Percentiles rank a stretch among this genome's conserved stretches.
Conservation (phyloP, 176 grass and related monocot genomes). For the Neostapfia colusana region DNA sequence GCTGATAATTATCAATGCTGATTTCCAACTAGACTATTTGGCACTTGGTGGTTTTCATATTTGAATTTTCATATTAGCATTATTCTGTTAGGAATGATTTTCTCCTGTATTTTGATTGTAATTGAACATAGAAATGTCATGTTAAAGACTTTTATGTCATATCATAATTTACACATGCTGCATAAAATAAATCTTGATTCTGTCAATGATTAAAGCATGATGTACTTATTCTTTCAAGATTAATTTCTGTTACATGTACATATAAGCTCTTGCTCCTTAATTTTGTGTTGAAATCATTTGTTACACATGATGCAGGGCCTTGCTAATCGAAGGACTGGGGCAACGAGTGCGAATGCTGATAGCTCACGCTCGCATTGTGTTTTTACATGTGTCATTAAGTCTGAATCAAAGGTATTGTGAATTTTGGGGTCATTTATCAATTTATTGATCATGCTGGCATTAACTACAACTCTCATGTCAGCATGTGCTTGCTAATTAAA, state of each 20-base stretch:
- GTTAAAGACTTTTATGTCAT: constrained; percentile 2
- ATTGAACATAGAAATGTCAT: not conserved
- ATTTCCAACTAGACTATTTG: not conserved
- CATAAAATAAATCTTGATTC: constrained; percentile 1
- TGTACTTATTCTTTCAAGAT: constrained; percentile 5
- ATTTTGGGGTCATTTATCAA: not conserved
- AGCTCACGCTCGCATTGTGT: constrained; percentile 98
- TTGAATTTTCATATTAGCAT: not conserved
- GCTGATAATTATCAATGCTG: constrained; percentile 13
- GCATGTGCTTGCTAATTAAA: not conserved
- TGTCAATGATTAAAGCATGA: constrained; percentile 1
- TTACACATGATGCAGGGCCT: constrained; percentile 60
- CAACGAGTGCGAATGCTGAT: constrained; percentile 85
- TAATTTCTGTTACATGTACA: constrained; percentile 3
- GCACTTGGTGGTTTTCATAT: not conserved
- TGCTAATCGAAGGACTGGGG: constrained; percentile 75
- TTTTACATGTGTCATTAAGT: constrained; percentile 92
- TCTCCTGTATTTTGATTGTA: constrained; percentile 1
- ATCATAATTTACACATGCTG: constrained; percentile 7
- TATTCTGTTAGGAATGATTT: not conserved
- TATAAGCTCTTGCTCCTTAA: constrained; percentile 1
- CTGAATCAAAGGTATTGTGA: constrained; percentile 71
- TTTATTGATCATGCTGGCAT: not conserved
- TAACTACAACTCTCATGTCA: constrained; percentile 1
- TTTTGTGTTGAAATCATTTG: constrained; percentile 11